Conservation (phyloP, 306 rosid genomes). For the Glycine tomentella region DNA sequence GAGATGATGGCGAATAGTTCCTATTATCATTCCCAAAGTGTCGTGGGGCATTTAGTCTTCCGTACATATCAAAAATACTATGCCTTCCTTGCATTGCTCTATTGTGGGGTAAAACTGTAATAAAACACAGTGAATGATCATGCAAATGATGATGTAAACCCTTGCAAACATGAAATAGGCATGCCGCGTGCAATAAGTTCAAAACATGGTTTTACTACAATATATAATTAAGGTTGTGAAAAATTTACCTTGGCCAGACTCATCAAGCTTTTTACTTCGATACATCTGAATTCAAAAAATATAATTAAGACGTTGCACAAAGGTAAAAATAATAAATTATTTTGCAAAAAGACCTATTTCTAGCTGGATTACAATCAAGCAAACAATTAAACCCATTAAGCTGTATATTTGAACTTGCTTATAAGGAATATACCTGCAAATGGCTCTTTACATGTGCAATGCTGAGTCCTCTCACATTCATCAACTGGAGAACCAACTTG, state of each 20-base stretch:
- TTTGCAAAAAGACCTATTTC: not conserved
- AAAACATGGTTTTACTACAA: conserved; percentile 24
- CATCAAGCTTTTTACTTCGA: conserved; percentile 88
- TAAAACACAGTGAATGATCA: conserved; percentile 30
- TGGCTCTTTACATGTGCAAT: conserved; percentile 96
- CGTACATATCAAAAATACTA: conserved; percentile 59
- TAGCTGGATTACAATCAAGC: not conserved
- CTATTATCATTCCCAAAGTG: conserved; percentile 44
- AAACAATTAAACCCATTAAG: not conserved
- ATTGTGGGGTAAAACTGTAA: conserved; percentile 63
- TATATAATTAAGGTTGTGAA: not conserved
- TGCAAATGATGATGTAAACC: conserved; percentile 8
- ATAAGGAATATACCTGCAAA: conserved; percentile 65
- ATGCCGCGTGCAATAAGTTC: too few relatives aligned
- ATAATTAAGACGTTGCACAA: not conserved
- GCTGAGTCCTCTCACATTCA: conserved; percentile 93
- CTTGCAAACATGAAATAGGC: too few relatives aligned
- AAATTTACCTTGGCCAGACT: conserved; percentile 80
- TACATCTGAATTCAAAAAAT: conserved; percentile 68
- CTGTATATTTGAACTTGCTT: not conserved
- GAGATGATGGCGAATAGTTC: conserved; percentile 47
- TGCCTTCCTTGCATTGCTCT: conserved; percentile 59
- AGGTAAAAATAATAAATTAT: not conserved
- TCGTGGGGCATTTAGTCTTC: conserved; percentile 53
- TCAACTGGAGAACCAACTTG: conserved; percentile 80